Evolutionary conservation across 192 early-diverging fungal species (phyloP), one percentile per base, ranked within the genome.

Genomic region (Allomyces macrogynus): DNA sequence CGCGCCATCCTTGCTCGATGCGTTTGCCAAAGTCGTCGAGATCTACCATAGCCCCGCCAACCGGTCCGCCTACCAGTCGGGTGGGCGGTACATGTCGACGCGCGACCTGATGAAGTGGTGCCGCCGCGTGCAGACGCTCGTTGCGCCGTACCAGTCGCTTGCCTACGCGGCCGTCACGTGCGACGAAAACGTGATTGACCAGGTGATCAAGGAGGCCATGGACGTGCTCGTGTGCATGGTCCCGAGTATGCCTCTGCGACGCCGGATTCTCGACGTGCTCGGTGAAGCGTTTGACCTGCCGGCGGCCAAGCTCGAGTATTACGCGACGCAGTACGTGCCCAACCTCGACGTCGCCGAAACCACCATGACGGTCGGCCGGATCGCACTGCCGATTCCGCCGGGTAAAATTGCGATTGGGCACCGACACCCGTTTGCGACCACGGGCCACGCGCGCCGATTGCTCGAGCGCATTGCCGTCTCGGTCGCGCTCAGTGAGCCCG

Each of bases 71-170:
- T 71, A 80, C 10, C 74, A 75, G 11, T 77, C 74, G 69, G 69
- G 67, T 40, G 79, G 71, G 26, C 81, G 86, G 20, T 70, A 68
- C 32, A 78, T 91, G 25, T 89, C 89, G 16, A 78, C 91, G 8
- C 80, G 94, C 61, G 94, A 95, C 71, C 73, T 97, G 43, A 78
- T 95, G 73, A 91, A 90, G 66, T 97, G 92, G 92, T 93, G 91
- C 69, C 64, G 76, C 3, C 81, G 94, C 64, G 78, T 92, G 65
- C 75, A 80, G 32, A 70, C 72, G 8, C 65, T 82, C 12, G 68
- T 78, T 12, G 49, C 49, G 16, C 49, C 16, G 49, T 16, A 73
- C 26, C 62, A 65, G n/a, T 40, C 32, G 7, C 62, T 66, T 14
- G 57, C 67, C 32, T 60, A 61, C 23, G 70, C 66, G 5, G 64